phyloP scores from a whole-genome alignment of 805 yeast species.

The Yamadazyma akitaensis region DNA sequence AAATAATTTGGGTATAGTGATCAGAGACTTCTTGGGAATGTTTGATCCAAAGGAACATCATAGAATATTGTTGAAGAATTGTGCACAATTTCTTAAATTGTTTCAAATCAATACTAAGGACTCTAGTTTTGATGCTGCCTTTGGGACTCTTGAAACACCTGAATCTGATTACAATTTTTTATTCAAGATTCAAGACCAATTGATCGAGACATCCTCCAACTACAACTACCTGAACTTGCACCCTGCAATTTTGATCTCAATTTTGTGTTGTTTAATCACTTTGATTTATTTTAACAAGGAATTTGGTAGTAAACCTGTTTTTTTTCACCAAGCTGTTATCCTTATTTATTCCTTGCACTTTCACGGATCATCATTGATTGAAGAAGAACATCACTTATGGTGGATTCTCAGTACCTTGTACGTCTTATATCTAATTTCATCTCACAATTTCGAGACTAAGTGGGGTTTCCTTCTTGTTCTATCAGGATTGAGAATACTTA shows the following conservation, averaged over 20 bases:
- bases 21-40: slow-evolving; percentile 53
- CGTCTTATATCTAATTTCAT: slow-evolving; percentile 10
- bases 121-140: slow-evolving; percentile 12
- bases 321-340: slow-evolving; percentile 14
- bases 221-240: slow-evolving; percentile 57
- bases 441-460: not conserved
- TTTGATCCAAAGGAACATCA: slow-evolving; percentile 40
- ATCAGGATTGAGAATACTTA: slow-evolving; percentile 50
- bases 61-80: slow-evolving; percentile 49
- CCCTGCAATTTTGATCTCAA: slow-evolving; percentile 26
- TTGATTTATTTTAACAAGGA: slow-evolving; percentile 18
- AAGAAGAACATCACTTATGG: slow-evolving; percentile 97
- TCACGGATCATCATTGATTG: slow-evolving; percentile 74
- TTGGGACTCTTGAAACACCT: not conserved
- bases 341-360: slow-evolving; percentile 62
- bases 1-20: slow-evolving; percentile 70
- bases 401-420: slow-evolving; percentile 48
- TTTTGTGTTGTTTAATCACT: slow-evolving; percentile 26
- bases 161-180: slow-evolving; percentile 33
- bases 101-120: slow-evolving; percentile 25
- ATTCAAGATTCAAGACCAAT: slow-evolving; percentile 41
- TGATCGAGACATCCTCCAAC: slow-evolving; percentile 66
- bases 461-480: slow-evolving; percentile 16
- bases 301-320: not conserved
- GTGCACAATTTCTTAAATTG: slow-evolving; percentile 51